Conservation (phyloP, 177 flowering plant genomes). For the Vitis hybrid region DNA sequence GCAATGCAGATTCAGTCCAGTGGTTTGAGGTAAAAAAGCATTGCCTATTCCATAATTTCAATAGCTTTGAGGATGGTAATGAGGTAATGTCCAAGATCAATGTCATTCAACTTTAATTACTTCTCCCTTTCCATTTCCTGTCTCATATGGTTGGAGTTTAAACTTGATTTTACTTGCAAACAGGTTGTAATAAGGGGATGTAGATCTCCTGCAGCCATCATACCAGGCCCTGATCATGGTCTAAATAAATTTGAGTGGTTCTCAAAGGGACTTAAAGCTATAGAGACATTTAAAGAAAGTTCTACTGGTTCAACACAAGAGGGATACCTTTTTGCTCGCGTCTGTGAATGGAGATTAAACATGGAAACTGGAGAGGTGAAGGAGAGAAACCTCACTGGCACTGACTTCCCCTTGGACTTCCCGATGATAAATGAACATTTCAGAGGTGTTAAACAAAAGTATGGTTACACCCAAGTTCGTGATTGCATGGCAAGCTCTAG, state of each 20-base stretch:
- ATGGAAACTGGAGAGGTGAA: conserved; percentile 26
- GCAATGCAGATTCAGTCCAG: conserved; percentile 26
- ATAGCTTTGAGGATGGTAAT: conserved; percentile 36
- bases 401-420: conserved; percentile 32
- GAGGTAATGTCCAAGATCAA: conserved; percentile 13
- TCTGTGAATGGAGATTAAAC: conserved; percentile 41
- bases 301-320: not conserved
- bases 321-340: conserved; percentile 15
- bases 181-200: conserved; percentile 27
- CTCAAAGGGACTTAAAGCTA: conserved; percentile 15
- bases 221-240: conserved; percentile 25
- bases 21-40: conserved; percentile 32
- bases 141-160: no score
- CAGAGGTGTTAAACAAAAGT: conserved; percentile 33
- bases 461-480: conserved; percentile 30
- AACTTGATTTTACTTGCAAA: not conserved
- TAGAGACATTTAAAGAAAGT: not conserved
- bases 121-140: no score
- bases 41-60: conserved; percentile 35
- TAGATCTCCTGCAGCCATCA: conserved; percentile 18
- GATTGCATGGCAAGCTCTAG: conserved; percentile 6
- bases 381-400: conserved; percentile 30
- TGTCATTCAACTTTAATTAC: no score
- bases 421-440: conserved; percentile 31
- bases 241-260: conserved; percentile 21